Base-by-base conservation (phyloP, 2,329 filamentous ascomycete genomes). In the Rhytidhysteron rufulum region DNA sequence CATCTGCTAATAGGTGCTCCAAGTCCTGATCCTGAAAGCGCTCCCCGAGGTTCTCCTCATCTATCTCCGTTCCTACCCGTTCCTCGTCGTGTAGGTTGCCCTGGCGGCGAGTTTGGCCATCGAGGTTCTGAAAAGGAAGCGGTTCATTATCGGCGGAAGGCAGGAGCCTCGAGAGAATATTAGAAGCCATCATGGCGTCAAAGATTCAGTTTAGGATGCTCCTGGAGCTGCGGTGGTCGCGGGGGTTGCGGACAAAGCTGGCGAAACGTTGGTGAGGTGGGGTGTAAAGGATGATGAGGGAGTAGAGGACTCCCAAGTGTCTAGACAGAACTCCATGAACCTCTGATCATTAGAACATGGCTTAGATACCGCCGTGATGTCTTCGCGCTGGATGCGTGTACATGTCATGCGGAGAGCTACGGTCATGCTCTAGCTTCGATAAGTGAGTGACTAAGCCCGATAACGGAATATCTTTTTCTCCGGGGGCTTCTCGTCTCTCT, bases 11-110 rank as follows among this genome's bases (percentile, higher is more conserved):
- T 35, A 78, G 67, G 36, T 76, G 71, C 42, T 80, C 75, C 19
- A 81, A 69, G 52, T 80, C 75, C 32, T 77, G 71, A 36, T 79
- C 74, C 47, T 74, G 73, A 50, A 77, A 80, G 29, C 66, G 67
- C 32, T 70, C 70, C 32, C 65, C 67, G 11, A 71, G 56, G 47
- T 71, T 74, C 59, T 72, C 71, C 48, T 74, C 72, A 44, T 73
- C 73, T 37, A 72, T 61, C 34, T 68, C 67, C 61, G 76, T 65
- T 13, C 67, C 74, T 32, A 66, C 70, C 41, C 66, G 43, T 64
- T 69, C 60, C 71, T 65, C 54, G 52, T 61, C 42, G 50, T 58
- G 47, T 4, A 43, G 35, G 19, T 53, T 49, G 13, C 49, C 51
- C 39, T 48, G 46, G 42, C 54, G 57, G 34, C 45, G 51, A 24